These are phyloP conservation scores for Hypoxylon crocopeplum DNA, from an alignment of 495 filamentous ascomycete species.

Conservation along the genomic window DNA sequence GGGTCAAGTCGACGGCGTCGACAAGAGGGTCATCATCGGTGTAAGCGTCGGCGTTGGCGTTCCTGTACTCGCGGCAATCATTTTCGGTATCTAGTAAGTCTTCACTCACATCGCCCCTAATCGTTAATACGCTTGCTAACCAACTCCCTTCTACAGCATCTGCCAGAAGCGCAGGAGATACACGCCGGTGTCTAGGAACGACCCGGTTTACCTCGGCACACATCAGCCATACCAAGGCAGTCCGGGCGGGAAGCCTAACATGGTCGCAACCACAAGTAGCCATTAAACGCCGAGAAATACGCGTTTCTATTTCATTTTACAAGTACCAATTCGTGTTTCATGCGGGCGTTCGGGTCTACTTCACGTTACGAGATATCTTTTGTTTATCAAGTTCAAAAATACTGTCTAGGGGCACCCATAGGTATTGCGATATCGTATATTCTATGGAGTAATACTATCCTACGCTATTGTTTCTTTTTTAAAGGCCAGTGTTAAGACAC, in stretches of 20 bases:
- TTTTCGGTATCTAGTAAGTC: slow-evolving; percentile 46
- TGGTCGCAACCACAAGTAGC: neutral
- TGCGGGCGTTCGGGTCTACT: neutral
- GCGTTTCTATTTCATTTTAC: no score
- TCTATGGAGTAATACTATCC: no score
- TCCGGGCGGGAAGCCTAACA: neutral
- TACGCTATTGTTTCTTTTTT: no score
- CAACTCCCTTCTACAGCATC: slow-evolving; percentile 9
- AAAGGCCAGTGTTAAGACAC: no score
- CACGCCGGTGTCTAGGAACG: slow-evolving; percentile 1
- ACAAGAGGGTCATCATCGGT: slow-evolving; percentile 51
- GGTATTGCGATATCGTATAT: no score
- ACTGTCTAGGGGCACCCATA: no score
- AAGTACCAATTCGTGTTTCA: neutral
- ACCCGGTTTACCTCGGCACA: slow-evolving; percentile 11
- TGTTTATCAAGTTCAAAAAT: no score
- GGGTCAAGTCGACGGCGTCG: slow-evolving; percentile 34
- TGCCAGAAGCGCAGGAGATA: slow-evolving; percentile 27
- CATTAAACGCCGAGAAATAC: neutral
- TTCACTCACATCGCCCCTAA: neutral
- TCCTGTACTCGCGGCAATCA: slow-evolving; percentile 43
- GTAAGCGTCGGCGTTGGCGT: slow-evolving; percentile 53
- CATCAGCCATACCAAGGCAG: slow-evolving; percentile 7
- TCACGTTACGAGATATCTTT: neutral
- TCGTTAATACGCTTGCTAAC: slow-evolving; percentile 7